Evolutionary conservation across 345 rosid species (phyloP), one percentile per base, ranked within the genome.

Genomic region (Linum usitatissimum): DNA sequence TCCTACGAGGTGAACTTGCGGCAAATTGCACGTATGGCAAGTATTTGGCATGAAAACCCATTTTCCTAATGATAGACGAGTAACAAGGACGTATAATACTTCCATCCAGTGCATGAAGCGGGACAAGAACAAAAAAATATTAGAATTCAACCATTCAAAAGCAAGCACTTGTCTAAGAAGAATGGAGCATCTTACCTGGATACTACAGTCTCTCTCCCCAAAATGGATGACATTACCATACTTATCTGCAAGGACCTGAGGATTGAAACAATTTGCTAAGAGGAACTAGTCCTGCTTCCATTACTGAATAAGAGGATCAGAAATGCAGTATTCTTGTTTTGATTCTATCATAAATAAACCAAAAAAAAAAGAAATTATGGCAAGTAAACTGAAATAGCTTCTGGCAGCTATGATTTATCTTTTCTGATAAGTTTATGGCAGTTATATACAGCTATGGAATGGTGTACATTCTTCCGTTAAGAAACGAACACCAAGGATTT

Each of bases 141-240:
- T 45, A 10, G 15, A 15, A 45, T 45, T 45, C 13, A 62, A 70
- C 31, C 57, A 60, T 30, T 51, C 18, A 9, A 57, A 23, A 2
- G 20, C 19, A 19, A 31, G 53, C 34, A 61, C 20, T 5, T 36
- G 53, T 21, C 36, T 14, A 17, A 28, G 60, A 14, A 65, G 53
- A 60, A 30, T 13, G 34, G 10, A 36, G 53, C 7, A 3, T 30
- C 18, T 42, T 84, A 93, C 99, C 96, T 93, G 99, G 71, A 93
- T 93, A 73, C 97, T 93, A 83, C 99, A 93, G 82, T 93, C 99
- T 67, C 99, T 91, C 83, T 93, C 99, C 66, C 99, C 97, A 68
- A 87, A 93, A 76, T 93, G 99, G 73, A 93, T 97, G 71, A 90
- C 99, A 70, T 93, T 90, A 61, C 99, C 97, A 70, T 75, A 77